phyloP scores from a whole-genome alignment of 2,329 filamentous ascomycete genomes.

The Magnaporthiopsis poae region DNA sequence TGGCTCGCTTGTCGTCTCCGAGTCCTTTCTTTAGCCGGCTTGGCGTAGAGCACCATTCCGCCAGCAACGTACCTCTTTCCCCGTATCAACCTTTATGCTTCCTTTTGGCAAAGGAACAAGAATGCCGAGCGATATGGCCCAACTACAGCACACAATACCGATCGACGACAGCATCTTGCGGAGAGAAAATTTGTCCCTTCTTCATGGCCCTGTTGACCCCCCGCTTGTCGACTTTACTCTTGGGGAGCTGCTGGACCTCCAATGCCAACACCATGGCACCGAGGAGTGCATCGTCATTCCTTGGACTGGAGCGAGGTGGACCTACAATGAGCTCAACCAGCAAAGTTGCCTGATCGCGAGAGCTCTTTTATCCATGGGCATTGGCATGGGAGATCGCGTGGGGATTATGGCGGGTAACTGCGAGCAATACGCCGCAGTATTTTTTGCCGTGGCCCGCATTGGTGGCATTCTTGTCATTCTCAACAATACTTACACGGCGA shows the following conservation, averaged over 20 bases:
- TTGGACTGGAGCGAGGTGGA: slow-evolving; percentile 68
- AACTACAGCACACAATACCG: not conserved
- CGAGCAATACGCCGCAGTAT: slow-evolving; percentile 69
- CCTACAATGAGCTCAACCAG: slow-evolving; percentile 54
- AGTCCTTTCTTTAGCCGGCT: no score
- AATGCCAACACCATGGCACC: slow-evolving; percentile 54
- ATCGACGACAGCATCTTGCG: slow-evolving; percentile 18
- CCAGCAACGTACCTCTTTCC: no score
- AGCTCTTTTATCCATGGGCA: slow-evolving; percentile 56
- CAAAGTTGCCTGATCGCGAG: slow-evolving; percentile 53
- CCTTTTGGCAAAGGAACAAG: not conserved
- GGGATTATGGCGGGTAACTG: slow-evolving; percentile 71
- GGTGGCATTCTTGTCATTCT: slow-evolving; percentile 64
- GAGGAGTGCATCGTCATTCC: slow-evolving; percentile 63
- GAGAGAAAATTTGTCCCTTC: slow-evolving; percentile 42
- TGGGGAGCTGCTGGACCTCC: slow-evolving; percentile 61
- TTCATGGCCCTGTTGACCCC: slow-evolving; percentile 59
- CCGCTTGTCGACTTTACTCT: slow-evolving; percentile 62
- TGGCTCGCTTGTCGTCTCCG: no score
- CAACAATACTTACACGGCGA: slow-evolving; percentile 72
- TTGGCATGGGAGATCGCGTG: slow-evolving; percentile 58
- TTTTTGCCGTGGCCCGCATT: slow-evolving; percentile 60
- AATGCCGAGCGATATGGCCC: not conserved
- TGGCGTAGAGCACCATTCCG: no score
- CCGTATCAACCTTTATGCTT: not conserved